Conservation (phyloP, 306 rosid genomes). For the Acacia crassicarpa region DNA sequence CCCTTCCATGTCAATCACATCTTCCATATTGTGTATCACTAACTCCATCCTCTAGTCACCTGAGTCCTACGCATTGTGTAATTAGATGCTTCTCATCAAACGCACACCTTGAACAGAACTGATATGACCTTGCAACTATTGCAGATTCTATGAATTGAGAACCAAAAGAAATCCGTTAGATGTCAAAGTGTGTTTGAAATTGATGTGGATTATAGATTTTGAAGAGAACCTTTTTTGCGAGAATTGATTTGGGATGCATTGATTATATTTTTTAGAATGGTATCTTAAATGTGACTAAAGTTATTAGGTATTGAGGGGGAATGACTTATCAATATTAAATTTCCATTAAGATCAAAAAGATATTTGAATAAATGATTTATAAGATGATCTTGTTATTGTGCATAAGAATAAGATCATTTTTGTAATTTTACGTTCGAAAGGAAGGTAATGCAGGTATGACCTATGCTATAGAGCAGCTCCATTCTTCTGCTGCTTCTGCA, state of each 20-base stretch:
- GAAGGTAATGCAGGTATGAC: background rate
- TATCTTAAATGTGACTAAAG: background rate
- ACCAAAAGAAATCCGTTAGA: background rate
- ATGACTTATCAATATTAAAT: background rate
- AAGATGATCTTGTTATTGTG: background rate
- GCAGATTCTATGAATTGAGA: background rate
- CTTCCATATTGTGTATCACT: background rate
- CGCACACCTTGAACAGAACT: background rate
- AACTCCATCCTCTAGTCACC: background rate
- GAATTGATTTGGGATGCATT: slow-evolving; percentile 3
- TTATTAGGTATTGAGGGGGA: background rate
- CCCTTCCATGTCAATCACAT: background rate
- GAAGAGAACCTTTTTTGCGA: background rate
- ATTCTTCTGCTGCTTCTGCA: background rate
- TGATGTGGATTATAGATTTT: background rate
- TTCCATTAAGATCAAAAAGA: background rate
- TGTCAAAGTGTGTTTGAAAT: background rate
- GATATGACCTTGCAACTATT: background rate
- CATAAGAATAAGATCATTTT: background rate
- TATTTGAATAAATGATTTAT: background rate
- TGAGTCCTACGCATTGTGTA: background rate
- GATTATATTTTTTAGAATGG: background rate
- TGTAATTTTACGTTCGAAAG: background rate
- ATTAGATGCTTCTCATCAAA: background rate
- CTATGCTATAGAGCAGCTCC: background rate